Base-by-base conservation (phyloP, 1,139 yeast genomes). In the Yamadazyma atmosphaerica region DNA sequence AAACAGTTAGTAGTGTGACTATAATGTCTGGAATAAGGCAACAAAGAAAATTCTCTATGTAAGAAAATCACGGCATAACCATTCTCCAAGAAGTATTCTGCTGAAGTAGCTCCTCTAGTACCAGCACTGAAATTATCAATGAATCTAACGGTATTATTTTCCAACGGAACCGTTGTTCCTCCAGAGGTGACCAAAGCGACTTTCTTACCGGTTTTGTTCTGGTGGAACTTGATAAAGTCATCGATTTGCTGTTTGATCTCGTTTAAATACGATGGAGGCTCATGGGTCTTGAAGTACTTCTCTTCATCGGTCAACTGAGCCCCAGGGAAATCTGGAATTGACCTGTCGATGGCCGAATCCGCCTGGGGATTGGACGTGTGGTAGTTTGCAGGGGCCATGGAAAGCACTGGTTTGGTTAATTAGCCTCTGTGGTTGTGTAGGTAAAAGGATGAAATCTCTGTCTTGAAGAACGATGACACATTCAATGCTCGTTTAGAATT, bases 131-230 rank as follows among this genome's bases (percentile, higher is more conserved):
- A 94, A 58, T 92, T 92, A 61, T 92, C 99, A 55, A 92, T 89
- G 62, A 92, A 92, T 41, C 99, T 65, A 12, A 92, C 98, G 0
- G 98, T 94, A 55, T 94, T 92, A 62, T 89, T 89, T 54, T 92
- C 99, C 48, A 92, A 68, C 0, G 99, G 99, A 0, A 94, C 99
- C 0, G 98, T 90, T 1, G 98, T 92, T 24, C 98, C 99, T n/a
- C 99, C 99, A 9, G 92, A 82, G 0, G 98, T 92, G 3, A 92
- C 94, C 40, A 92, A 65, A 0, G 82, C 98, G 15, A 92, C 76
- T 43, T 71, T 76, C 39, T 77, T 75, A 3, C 71, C 65, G 7
- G 66, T 52, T 7, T 60, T 54, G 13, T 61, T 41, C 25, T 48
- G 37, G 49, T 78, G 81, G 49, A 49, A 63, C 15, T 72, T 61